Base-by-base conservation (phyloP, 805 yeast genomes). In the Ogataea ramenticola region DNA sequence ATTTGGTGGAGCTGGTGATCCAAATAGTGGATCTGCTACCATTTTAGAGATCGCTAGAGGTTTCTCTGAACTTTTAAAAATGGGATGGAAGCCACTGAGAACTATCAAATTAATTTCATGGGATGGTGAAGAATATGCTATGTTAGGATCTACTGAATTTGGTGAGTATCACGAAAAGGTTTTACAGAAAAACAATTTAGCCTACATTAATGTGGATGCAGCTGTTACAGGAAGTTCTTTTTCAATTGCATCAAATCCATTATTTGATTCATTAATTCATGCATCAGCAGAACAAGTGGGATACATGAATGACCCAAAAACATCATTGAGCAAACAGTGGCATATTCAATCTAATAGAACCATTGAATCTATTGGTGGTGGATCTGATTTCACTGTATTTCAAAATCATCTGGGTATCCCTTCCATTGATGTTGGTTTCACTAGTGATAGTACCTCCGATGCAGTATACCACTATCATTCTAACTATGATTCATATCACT, bases 351-450 rank as follows among this genome's bases (percentile, higher is more conserved):
- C 66, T 34, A 66, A 62, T 41, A 66, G 67, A 9, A 53, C 65
- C 0, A 65, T 79, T 40, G 58, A 53, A 3, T 54, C 65, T 19
- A 64, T 78, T 14, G 76, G 78, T 2, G 70, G 77, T 10, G 74
- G 76, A 7, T 68, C 81, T 1, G 83, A 78, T 54, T 74, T 68
- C 53, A 68, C 77, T 2, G 78, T 77, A 10, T 80, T 81, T 51
- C 86, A 82, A 58, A 75, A 75, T 52, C 80, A 77, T 55, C 57
- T 82, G 49, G 90, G 88, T 6, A 74, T 83, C 34, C 86, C 90
- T 2, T 71, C 84, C 0, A 69, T 78, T 11, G 71, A 71, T 42
- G 57, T 79, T 43, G 74, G 77, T 9, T 75, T 72, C 51, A 42
- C 41, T 4, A 57, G 56, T 36, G 57, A 65, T 40, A 62, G 60